phyloP scores from a whole-genome alignment of 192 early-diverging fungal species.

The Mortierella antarctica region DNA sequence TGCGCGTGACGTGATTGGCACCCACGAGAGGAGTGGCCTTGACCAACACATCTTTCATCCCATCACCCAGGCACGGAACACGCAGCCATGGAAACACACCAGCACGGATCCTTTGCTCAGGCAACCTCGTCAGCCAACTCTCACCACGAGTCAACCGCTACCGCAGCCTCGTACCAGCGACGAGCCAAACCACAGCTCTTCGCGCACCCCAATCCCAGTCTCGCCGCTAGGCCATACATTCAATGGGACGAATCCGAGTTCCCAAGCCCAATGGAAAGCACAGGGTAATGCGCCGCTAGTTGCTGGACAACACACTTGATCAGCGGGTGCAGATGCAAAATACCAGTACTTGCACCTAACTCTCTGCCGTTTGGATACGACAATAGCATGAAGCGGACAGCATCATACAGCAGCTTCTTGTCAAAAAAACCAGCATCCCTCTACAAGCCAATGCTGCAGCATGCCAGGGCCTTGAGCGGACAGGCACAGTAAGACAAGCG shows the following conservation, averaged over 20 bases:
- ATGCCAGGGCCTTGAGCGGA: conserved; percentile 36
- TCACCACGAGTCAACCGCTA: conserved; percentile 4
- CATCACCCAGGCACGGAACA: not conserved
- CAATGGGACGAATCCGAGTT: conserved; percentile 47
- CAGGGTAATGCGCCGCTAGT: conserved; percentile 15
- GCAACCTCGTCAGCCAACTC: not conserved
- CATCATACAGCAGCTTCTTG: conserved; percentile 50
- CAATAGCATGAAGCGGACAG: conserved; percentile 47
- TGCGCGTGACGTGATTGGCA: too few species aligned
- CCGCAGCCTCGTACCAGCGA: conserved; percentile 4
- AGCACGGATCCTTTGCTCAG: too few species aligned
- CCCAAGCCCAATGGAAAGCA: conserved; percentile 33
- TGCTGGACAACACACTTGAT: not conserved
- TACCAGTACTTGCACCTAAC: not conserved
- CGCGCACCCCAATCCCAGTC: conserved; percentile 15
- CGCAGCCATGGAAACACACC: too few species aligned
- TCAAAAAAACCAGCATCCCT: conserved; percentile 37
- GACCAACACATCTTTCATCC: not conserved
- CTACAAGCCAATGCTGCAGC: conserved; percentile 39
- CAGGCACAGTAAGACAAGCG: conserved; percentile 19
- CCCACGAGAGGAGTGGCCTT: too few species aligned
- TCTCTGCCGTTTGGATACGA: not conserved
- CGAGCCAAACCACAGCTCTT: conserved; percentile 9
- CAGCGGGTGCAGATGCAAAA: not conserved
- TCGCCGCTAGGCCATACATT: conserved; percentile 5